Conservation (phyloP, 306 rosid species). For the Senna siamea region DNA sequence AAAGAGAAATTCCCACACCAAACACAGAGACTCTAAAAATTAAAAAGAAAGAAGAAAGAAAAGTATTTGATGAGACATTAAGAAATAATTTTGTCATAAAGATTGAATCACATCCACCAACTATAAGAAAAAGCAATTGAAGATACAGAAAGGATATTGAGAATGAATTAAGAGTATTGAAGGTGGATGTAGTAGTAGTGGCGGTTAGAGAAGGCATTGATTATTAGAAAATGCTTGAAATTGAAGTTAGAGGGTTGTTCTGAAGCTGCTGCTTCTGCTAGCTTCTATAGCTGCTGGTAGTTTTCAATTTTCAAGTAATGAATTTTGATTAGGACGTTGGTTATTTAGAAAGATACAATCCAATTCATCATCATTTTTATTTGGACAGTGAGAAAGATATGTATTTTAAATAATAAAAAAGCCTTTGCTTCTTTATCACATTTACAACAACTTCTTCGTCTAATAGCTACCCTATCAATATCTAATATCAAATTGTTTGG, state of each 20-base stretch:
- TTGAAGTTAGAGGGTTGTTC: conserved; percentile 39
- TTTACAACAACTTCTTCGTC: conserved; percentile 66
- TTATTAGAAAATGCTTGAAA: conserved; percentile 54
- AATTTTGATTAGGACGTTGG: conserved; percentile 48
- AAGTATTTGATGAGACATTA: too few relatives aligned
- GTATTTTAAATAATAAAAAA: too few relatives aligned
- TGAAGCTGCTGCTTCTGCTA: conserved; percentile 32
- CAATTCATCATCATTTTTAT: conserved; percentile 27
- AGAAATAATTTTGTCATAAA: too few relatives aligned
- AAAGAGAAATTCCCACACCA: too few relatives aligned
- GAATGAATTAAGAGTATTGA: conserved; percentile 24
- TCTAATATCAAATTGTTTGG: conserved; percentile 73
- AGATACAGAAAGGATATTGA: too few relatives aligned
- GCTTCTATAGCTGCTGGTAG: conserved; percentile 24
- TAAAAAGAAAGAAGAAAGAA: too few relatives aligned
- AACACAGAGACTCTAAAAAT: too few relatives aligned
- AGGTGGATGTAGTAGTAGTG: conserved; percentile 27
- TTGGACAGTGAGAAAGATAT: too few relatives aligned
- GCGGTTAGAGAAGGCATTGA: conserved; percentile 63
- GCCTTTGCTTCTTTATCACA: conserved; percentile 91
- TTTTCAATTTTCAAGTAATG: conserved; percentile 41
- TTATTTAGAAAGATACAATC: too few relatives aligned
- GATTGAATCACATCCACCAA: too few relatives aligned
- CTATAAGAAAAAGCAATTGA: too few relatives aligned
- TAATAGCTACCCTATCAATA: conserved; percentile 73